phyloP scores from a whole-genome alignment of 305 asterid species.

The Fraxinus greggii region DNA sequence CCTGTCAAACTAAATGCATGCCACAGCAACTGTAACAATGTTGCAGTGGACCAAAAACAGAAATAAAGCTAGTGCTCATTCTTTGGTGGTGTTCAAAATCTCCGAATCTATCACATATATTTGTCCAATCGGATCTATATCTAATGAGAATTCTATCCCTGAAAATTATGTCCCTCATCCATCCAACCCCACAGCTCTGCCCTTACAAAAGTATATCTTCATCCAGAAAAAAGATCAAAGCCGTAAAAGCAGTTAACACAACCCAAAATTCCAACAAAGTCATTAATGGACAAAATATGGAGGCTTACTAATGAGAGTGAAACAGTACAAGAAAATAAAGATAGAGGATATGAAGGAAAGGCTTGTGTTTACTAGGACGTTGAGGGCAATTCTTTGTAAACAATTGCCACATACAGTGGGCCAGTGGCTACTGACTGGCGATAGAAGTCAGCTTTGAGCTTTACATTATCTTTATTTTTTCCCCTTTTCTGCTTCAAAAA shows the following conservation, averaged over 20 bases:
- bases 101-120: neutral
- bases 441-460: neutral
- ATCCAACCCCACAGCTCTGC: neutral
- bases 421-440: neutral
- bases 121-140: neutral
- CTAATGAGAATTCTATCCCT: neutral
- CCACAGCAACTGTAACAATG: neutral
- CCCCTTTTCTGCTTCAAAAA: neutral
- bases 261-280: neutral
- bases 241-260: neutral
- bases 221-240: neutral
- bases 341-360: neutral
- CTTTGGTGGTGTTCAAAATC: neutral
- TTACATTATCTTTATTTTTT: neutral
- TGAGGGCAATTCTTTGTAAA: neutral
- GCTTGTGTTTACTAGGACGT: neutral
- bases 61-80: neutral
- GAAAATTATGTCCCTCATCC: neutral
- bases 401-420: neutral
- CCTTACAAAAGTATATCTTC: neutral
- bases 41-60: neutral
- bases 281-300: neutral
- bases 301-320: neutral
- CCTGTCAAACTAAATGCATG: neutral
- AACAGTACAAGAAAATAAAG: neutral